Evolutionary conservation across 768 basidiomycete genomes (phyloP).

Genomic region (Pisolithus sp.): DNA sequence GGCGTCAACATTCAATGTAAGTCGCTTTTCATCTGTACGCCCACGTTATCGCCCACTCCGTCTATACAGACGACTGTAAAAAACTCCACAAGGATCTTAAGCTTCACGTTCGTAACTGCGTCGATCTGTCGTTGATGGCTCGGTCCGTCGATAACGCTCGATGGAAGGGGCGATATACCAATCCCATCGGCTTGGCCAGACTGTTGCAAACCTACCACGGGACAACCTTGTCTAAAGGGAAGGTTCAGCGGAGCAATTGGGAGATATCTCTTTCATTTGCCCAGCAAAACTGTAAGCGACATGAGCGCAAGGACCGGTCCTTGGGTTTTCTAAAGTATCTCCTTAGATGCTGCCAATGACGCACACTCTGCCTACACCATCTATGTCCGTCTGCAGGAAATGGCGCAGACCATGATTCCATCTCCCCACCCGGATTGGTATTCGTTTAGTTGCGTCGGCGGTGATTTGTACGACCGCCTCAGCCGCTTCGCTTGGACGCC

Average conservation of each 20-base stretch:
- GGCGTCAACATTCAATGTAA: conserved; percentile 72
- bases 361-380: conserved; percentile 57
- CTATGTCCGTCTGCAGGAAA: conserved; percentile 39
- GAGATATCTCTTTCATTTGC: conserved; percentile 37
- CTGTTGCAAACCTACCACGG: conserved; percentile 58
- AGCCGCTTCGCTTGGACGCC: conserved; percentile 42
- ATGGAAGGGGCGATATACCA: conserved; percentile 68
- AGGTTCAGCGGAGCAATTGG: conserved; percentile 65
- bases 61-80: conserved; percentile 50
- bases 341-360: conserved; percentile 65
- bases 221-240: conserved; percentile 50
- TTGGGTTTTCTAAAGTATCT: conserved; percentile 8
- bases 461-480: conserved; percentile 37
- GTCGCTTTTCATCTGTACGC: conserved; percentile 6
- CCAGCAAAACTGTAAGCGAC: conserved; percentile 57
- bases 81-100: conserved; percentile 50
- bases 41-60: background rate
- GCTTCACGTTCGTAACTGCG: conserved; percentile 42
- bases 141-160: conserved; percentile 60
- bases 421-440: conserved; percentile 38
- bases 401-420: conserved; percentile 34
- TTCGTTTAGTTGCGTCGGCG: conserved; percentile 48
- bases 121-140: conserved; percentile 67
- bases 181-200: conserved; percentile 55
- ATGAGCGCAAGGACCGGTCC: background rate